Base-by-base conservation (phyloP, 208 protist genomes). In the Leishmania arabica region DNA sequence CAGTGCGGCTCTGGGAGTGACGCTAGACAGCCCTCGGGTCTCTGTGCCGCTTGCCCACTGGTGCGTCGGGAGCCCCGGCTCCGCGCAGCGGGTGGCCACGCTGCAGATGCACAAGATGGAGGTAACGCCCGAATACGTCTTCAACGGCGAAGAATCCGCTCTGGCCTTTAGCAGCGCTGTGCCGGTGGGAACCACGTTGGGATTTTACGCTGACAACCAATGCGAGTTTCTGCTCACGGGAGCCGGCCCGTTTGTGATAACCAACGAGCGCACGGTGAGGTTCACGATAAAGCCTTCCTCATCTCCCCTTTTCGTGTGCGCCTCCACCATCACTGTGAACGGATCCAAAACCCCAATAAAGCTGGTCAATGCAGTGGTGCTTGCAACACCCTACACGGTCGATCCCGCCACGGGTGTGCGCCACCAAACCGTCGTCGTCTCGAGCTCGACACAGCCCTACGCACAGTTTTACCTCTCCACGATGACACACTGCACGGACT, bases 51-150 rank as follows among this genome's bases (percentile, higher is more conserved):
- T 9, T 9, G 54, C 56, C 49, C 65, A 77, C 56, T 77, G 74
- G 74, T 77, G 74, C 19, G 49, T 45, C 70, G 70, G 70, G 31
- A 77, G 3, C n/a, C 54, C 74, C 34, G 49, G 56, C 24, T 37
- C 11, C 15, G 74, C 51, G 37, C 24, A 34, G 37, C 3, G 6
- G 49, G 47, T 77, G 74, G 74, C 37, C 11, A 34, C 49, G 56
- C 74, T 77, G 74, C 74, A 77, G 54, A 54, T 77, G 74, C 74
- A 77, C 74, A 53, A 58, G 37, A 54, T 77, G 49, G 34, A 54
- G 53, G 54, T 77, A 3, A 51, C 49, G 37, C 74, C 74, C 11
- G 31, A 31, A 21, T 77, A 77, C 74, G 49, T 77, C 37, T 1
- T 64, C 54, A 49, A 15, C n/a, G 54, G 54, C 24, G 47, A 66